These are phyloP conservation scores for Suillus weaverae DNA, from an alignment of 768 basidiomycete genomes.

Conservation along the genomic window DNA sequence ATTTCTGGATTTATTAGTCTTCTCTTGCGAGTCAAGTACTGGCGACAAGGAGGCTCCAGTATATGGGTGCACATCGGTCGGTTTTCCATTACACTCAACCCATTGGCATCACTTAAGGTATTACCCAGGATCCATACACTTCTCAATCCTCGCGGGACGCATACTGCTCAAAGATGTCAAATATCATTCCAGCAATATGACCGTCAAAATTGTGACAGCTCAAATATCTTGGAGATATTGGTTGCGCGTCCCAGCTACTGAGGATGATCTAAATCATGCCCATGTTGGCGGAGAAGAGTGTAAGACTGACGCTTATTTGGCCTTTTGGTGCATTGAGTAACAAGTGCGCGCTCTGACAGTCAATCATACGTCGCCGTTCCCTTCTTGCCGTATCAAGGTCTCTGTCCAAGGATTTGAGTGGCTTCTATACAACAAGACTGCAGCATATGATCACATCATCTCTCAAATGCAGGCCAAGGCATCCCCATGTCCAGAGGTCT, in stretches of 20 bases:
- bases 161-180: conserved; percentile 85
- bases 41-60: conserved; percentile 77
- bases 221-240: conserved; percentile 94
- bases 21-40: conserved; percentile 67
- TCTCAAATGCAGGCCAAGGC: conserved; percentile 60
- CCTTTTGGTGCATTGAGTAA: conserved; percentile 3
- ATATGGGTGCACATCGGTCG: conserved; percentile 83
- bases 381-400: conserved; percentile 79
- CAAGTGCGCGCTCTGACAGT: conserved; percentile 24
- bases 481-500: conserved; percentile 12
- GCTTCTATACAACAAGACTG: conserved; percentile 89
- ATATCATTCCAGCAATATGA: conserved; percentile 93
- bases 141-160: conserved; percentile 84
- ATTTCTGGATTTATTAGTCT: conserved; percentile 68
- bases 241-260: conserved; percentile 78
- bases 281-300: conserved; percentile 52
- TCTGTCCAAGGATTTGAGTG: conserved; percentile 87
- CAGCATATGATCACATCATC: conserved; percentile 85
- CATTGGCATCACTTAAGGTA: conserved; percentile 7
- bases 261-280: conserved; percentile 59
- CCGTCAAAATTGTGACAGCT: conserved; percentile 78
- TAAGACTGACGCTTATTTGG: conserved; percentile 32
- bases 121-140: conserved; percentile 78
- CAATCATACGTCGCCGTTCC: conserved; percentile 36
- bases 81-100: conserved; percentile 18